Percentiles rank a stretch among this genome's conserved stretches.
Evolutionary conservation across 148 eudicot species (phyloP).

Genomic region (Pouteria glomerata): DNA sequence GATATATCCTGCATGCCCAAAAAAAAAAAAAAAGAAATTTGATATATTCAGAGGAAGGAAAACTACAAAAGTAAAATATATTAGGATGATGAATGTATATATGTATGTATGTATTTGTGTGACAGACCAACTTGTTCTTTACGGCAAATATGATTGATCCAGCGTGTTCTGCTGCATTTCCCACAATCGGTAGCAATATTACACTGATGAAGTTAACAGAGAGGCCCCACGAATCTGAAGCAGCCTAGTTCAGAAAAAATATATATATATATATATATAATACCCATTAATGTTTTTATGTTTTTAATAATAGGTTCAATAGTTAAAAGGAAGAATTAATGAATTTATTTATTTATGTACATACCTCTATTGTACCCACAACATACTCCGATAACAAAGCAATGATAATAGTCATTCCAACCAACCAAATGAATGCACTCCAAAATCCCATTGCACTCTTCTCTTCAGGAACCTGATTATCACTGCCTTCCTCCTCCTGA

Average conservation of each 20-base stretch:
- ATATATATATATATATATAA: too few relatives aligned
- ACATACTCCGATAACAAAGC: conserved; percentile 55
- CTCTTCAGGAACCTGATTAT: conserved; percentile 13
- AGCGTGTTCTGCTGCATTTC: conserved; percentile 78
- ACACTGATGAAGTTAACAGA: conserved; percentile 55
- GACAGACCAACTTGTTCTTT: conserved; percentile 29
- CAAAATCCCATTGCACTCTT: conserved; percentile 38
- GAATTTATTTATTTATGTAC: too few relatives aligned
- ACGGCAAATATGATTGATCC: conserved; percentile 59
- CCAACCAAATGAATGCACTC: conserved; percentile 48
- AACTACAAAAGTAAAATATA: not conserved
- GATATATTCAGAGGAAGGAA: not conserved
- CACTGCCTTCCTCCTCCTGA: conserved; percentile 24
- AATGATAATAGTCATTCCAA: conserved; percentile 43
- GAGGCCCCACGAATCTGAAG: conserved; percentile 59
- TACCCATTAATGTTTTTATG: too few relatives aligned
- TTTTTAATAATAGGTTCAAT: too few relatives aligned
- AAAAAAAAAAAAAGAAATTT: not conserved
- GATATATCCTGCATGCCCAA: conserved; percentile 51
- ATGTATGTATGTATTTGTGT: too few relatives aligned
- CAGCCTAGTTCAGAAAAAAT: conserved; percentile 28
- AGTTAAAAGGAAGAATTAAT: too few relatives aligned
- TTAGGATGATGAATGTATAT: too few relatives aligned
- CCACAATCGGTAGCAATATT: conserved; percentile 65
- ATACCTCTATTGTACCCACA: conserved; percentile 72